These are phyloP conservation scores for Aphanomyces astaci DNA, from an alignment of 352 stramenopile genomes.

Conservation along the genomic window DNA sequence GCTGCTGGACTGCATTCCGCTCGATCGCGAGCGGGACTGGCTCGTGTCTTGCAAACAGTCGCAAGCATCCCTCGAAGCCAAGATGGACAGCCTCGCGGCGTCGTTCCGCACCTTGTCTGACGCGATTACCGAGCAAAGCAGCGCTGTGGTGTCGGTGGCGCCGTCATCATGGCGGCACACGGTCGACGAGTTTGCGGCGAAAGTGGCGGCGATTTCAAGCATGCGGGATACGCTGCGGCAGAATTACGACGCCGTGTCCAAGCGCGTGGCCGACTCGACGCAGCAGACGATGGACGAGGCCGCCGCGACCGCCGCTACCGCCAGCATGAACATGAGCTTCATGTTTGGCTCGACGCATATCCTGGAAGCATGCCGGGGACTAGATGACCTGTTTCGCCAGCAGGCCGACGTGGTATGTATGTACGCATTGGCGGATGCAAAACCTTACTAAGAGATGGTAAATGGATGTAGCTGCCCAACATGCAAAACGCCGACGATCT, in stretches of 20 bases:
- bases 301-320: not conserved
- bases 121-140: not conserved
- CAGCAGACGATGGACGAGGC: constrained; percentile 25
- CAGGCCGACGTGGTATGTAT: constrained; percentile 76
- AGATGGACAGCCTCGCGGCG: constrained; percentile 19
- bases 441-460: constrained; percentile 4
- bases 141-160: not conserved
- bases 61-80: constrained; percentile 43
- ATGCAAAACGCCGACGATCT: constrained; percentile 56
- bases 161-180: constrained; percentile 27
- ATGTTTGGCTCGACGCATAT: constrained; percentile 74
- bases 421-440: constrained; percentile 9
- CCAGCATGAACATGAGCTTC: constrained; percentile 31
- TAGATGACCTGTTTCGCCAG: constrained; percentile 67
- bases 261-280: constrained; percentile 58
- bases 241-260: constrained; percentile 57
- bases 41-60: constrained; percentile 67
- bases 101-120: constrained; percentile 11
- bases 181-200: constrained; percentile 37
- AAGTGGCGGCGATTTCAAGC: constrained; percentile 36
- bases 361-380: constrained; percentile 72
- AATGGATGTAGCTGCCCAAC: constrained; percentile 41
- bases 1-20: constrained; percentile 69
- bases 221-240: constrained; percentile 58
- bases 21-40: constrained; percentile 77